Evolutionary conservation across 2,329 filamentous ascomycete species (phyloP), one percentile per base, ranked within the genome.

Genomic region (Geoglossum cookeanum): DNA sequence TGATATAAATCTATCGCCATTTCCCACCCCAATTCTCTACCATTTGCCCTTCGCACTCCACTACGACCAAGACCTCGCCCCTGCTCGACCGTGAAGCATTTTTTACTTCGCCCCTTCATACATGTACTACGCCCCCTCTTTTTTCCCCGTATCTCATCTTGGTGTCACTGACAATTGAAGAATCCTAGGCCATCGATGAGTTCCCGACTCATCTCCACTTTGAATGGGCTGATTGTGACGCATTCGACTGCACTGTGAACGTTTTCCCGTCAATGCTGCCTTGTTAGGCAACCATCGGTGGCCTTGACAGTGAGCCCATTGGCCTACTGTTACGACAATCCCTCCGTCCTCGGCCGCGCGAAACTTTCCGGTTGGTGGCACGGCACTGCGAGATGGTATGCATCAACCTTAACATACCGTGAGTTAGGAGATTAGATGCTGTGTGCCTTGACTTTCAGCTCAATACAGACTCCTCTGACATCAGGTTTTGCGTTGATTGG

Each of bases 301-400:
- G n/a, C 42, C 42, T 45, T 45, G 42, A 45, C 42, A 45, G 42
- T 45, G 42, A 45, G 42, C 42, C 42, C 22, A 45, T 45, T 45
- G 42, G 42, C 42, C 42, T 17, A n/a, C 30, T 33, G 48, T 32
- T 51, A 29, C 27, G 48, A 51, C 27, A 51, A 51, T 51, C 27
- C 48, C 27, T 51, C 48, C 48, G 30, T 32, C 48, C 27, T 13
- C 48, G 48, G 30, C 48, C 11, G 27, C 48, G 48, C 48, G 48
- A 51, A 51, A 51, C 48, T 51, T 51, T 51, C 48, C 48, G 48
- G 48, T 51, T 51, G 48, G 32, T 32, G 30, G 32, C 48, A 51
- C 15, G 48, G 30, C 48, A 51, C 48, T 51, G 48, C 48, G 15
- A 51, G 48, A 11, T n/a, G 48, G 30, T 51, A 29, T 51, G 48